Conservation (phyloP, 1,139 yeast genomes). For the Blastobotrys elegans region DNA sequence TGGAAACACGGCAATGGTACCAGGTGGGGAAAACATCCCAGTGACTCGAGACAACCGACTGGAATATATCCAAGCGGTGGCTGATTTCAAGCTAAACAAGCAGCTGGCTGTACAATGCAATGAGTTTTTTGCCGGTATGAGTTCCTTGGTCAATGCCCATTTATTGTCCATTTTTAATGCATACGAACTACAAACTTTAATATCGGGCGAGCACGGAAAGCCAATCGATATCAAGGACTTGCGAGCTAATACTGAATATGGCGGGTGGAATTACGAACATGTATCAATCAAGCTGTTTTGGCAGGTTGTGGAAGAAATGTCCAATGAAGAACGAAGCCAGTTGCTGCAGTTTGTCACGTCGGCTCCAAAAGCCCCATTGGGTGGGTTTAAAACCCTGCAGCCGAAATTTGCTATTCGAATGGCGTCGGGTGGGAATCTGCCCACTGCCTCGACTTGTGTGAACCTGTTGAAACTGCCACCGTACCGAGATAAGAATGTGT, state of each 20-base stretch:
- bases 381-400: constrained; percentile 69
- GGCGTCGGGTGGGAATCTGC: constrained; percentile 53
- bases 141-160: constrained; percentile 57
- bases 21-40: constrained; percentile 50
- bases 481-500: constrained; percentile 54
- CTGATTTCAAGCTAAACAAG: constrained; percentile 72
- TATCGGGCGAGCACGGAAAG: constrained; percentile 67
- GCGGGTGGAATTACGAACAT: constrained; percentile 60
- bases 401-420: constrained; percentile 82
- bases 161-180: constrained; percentile 88
- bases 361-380: constrained; percentile 82
- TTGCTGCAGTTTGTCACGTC: constrained; percentile 86
- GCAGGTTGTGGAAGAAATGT: constrained; percentile 68
- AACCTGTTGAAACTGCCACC: constrained; percentile 82
- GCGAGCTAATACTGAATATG: constrained; percentile 55
- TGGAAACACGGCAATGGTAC: constrained; percentile 56
- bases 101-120: constrained; percentile 55
- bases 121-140: constrained; percentile 67
- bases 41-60: constrained; percentile 63
- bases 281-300: constrained; percentile 55
- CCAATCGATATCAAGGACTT: constrained; percentile 71
- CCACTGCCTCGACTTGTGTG: constrained; percentile 92
- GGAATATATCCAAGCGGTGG: constrained; percentile 70
- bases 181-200: constrained; percentile 72
- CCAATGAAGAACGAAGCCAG: constrained; percentile 42